phyloP scores from a whole-genome alignment of 352 stramenopile genomes.

The Phytopythium boreale region DNA sequence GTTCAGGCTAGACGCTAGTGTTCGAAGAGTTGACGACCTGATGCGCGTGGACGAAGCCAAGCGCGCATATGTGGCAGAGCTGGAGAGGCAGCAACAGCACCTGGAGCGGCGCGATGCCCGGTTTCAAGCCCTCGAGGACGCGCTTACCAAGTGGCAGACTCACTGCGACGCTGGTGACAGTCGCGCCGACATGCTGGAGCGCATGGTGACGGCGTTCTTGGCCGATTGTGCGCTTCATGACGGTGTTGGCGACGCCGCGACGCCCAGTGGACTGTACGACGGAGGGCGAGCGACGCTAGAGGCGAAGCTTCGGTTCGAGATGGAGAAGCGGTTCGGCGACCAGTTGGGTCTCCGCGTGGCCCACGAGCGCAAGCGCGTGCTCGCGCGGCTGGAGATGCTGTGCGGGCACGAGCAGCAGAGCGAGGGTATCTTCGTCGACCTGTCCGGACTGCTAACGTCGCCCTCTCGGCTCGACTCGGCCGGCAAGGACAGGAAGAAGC shows the following conservation, averaged over 20 bases:
- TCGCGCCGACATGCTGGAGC: constrained; percentile 8
- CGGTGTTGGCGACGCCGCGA: not conserved
- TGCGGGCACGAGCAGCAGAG: constrained; percentile 15
- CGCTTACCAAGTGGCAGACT: constrained; percentile 14
- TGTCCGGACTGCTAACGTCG: not conserved
- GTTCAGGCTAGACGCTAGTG: constrained; percentile 27
- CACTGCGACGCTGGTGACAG: constrained; percentile 1
- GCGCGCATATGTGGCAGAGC: constrained; percentile 16
- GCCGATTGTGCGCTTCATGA: not conserved
- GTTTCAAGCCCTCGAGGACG: constrained; percentile 14
- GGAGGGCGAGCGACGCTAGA: constrained; percentile 10
- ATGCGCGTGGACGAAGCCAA: constrained; percentile 28
- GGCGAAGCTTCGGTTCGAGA: constrained; percentile 38
- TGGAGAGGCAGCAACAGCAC: constrained; percentile 23
- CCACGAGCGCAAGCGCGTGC: constrained; percentile 49
- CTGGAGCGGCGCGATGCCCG: constrained; percentile 9
- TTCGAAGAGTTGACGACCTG: constrained; percentile 31
- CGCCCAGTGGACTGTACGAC: not conserved
- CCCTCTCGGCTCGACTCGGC: not conserved
- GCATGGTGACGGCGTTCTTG: constrained; percentile 22
- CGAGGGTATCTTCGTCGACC: not conserved
- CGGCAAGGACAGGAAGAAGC: not conserved
- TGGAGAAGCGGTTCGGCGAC: constrained; percentile 46
- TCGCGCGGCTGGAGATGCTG: constrained; percentile 49
- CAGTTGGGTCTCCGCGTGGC: constrained; percentile 53